Evolutionary conservation across 202 grass and related monocot species (phyloP).

Genomic region (Cymbopogon flexuosus): DNA sequence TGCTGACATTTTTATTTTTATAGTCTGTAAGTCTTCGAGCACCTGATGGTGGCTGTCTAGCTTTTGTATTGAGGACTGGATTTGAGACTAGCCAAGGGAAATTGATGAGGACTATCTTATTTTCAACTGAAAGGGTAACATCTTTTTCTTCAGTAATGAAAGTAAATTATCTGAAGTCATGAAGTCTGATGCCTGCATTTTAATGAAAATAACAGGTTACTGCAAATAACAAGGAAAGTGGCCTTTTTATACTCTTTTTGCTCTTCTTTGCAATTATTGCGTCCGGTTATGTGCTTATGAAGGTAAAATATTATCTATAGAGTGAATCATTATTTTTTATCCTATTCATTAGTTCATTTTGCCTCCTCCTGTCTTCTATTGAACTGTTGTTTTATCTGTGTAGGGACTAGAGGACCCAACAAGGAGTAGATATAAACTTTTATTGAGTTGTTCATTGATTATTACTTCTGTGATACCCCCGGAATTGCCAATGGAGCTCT

Average conservation of each 20-base stretch:
- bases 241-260: conserved; percentile 93
- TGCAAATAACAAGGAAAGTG: conserved; percentile 92
- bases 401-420: conserved; percentile 96
- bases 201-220: conserved; percentile 59
- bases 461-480: conserved; percentile 97
- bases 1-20: conserved; percentile 43
- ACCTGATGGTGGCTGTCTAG: conserved; percentile 91
- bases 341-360: conserved; percentile 22
- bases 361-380: not conserved
- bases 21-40: conserved; percentile 74
- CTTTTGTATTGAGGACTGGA: conserved; percentile 92
- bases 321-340: conserved; percentile 28
- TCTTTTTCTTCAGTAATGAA: conserved; percentile 22
- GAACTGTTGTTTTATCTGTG: conserved; percentile 15
- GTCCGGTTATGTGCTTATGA: conserved; percentile 89
- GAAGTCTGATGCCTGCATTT: conserved; percentile 22
- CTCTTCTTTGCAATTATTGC: conserved; percentile 98
- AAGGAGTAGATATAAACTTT: conserved; percentile 95
- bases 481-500: conserved; percentile 97
- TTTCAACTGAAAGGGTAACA: conserved; percentile 97
- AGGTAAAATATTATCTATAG: conserved; percentile 46
- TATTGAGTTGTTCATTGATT: conserved; percentile 99
- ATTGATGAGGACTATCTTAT: conserved; percentile 97
- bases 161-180: conserved; percentile 12
- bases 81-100: conserved; percentile 99